Evolutionary conservation across 768 basidiomycete species (phyloP).

Genomic region (Dentipellis fragilis): DNA sequence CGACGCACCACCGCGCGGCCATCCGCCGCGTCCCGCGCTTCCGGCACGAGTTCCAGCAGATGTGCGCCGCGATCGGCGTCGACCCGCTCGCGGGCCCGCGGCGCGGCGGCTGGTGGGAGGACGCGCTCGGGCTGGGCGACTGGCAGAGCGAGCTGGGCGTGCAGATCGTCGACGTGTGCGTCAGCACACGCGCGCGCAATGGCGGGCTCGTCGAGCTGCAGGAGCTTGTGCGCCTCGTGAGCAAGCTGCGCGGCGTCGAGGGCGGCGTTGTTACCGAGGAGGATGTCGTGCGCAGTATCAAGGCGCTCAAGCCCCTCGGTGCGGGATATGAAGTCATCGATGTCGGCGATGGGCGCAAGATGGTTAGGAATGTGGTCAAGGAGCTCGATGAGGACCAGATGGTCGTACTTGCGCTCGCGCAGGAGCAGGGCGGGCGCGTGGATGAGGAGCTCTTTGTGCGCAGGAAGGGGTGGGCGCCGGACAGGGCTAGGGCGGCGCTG

Average conservation of each 20-base stretch:
- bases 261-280: slow-evolving; percentile 73
- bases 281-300: slow-evolving; percentile 76
- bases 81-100: slow-evolving; percentile 86
- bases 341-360: slow-evolving; percentile 51
- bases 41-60: slow-evolving; percentile 86
- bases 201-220: slow-evolving; percentile 88
- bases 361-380: slow-evolving; percentile 84
- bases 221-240: slow-evolving; percentile 74
- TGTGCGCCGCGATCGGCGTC: slow-evolving; percentile 92
- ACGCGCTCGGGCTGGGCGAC: slow-evolving; percentile 79
- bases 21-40: slow-evolving; percentile 82
- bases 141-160: slow-evolving; percentile 96
- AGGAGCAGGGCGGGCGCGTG: slow-evolving; percentile 58
- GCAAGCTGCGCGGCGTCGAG: slow-evolving; percentile 60
- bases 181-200: slow-evolving; percentile 79
- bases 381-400: slow-evolving; percentile 88
- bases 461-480: slow-evolving; percentile 66
- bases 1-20: slow-evolving; percentile 70
- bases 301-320: slow-evolving; percentile 77
- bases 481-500: slow-evolving; percentile 67
- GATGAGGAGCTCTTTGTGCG: slow-evolving; percentile 51
- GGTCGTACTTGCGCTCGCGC: slow-evolving; percentile 66
- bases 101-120: slow-evolving; percentile 87
- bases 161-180: slow-evolving; percentile 88
- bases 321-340: slow-evolving; percentile 86